phyloP scores from a whole-genome alignment of 2,329 filamentous ascomycete species.

The Xylariaceae sp. region DNA sequence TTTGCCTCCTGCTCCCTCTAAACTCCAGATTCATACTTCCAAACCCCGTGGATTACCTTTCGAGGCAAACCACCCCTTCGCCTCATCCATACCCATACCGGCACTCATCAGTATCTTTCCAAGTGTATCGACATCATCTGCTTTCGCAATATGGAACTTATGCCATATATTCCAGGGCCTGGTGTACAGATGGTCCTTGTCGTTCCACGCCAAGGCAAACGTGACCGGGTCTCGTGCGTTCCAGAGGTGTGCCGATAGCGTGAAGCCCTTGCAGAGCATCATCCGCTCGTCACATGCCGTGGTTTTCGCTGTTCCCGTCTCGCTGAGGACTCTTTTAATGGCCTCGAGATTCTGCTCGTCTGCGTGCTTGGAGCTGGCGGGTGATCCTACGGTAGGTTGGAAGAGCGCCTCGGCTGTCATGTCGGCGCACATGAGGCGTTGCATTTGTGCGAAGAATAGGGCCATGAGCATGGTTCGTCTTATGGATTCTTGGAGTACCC shows the following conservation, averaged over 20 bases:
- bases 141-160: neutral
- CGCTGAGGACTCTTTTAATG: neutral
- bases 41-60: conserved; percentile 2
- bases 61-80: conserved; percentile 15
- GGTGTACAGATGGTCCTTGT: conserved; percentile 11
- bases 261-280: conserved; percentile 13
- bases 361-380: neutral
- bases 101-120: conserved; percentile 15
- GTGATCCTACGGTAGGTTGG: neutral
- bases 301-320: neutral
- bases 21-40: no score
- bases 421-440: conserved; percentile 10
- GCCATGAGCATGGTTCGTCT: conserved; percentile 13
- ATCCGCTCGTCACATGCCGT: conserved; percentile 5
- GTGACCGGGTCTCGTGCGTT: conserved; percentile 12
- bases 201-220: conserved; percentile 20
- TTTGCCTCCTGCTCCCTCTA: no score
- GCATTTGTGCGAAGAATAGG: conserved; percentile 14
- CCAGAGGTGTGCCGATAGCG: conserved; percentile 22
- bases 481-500: conserved; percentile 17
- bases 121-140: conserved; percentile 17
- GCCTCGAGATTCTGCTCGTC: neutral
- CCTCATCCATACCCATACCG: conserved; percentile 16
- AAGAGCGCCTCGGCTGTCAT: conserved; percentile 2
- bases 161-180: conserved; percentile 9